Percentiles rank a stretch among this genome's conserved stretches.
phyloP scores from a whole-genome alignment of 139 green algal genomes.

The Asterochloris sp. region DNA sequence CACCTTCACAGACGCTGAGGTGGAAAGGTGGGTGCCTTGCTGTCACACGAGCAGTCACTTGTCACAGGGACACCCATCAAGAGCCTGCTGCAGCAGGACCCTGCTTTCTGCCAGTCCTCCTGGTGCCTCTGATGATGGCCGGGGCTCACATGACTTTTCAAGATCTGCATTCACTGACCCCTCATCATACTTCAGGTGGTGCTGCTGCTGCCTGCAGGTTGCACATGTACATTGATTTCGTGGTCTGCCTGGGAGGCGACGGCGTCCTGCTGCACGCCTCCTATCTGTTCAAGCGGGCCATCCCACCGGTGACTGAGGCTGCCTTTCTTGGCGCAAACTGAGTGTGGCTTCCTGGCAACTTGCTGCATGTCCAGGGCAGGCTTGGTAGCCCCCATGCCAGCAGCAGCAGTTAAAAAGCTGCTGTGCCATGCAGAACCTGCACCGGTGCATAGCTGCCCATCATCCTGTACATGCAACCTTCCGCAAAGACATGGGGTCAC shows the following conservation, averaged over 20 bases:
- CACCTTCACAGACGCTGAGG: conserved; percentile 50
- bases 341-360: neutral
- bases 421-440: too few relatives aligned
- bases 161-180: neutral
- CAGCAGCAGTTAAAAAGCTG: too few relatives aligned
- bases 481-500: too few relatives aligned
- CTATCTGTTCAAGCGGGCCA: conserved; percentile 68
- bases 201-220: conserved; percentile 29
- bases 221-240: conserved; percentile 86
- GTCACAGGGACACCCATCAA: too few relatives aligned
- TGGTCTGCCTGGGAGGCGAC: conserved; percentile 95
- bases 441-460: too few relatives aligned
- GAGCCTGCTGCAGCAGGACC: neutral
- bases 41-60: too few relatives aligned
- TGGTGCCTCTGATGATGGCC: too few relatives aligned
- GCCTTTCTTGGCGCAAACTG: neutral
- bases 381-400: too few relatives aligned
- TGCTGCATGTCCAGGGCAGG: too few relatives aligned
- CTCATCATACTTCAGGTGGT: neutral
- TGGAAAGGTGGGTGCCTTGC: conserved; percentile 28
- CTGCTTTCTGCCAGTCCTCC: neutral
- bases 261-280: conserved; percentile 93
- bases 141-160: neutral
- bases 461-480: too few relatives aligned
- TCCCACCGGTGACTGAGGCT: conserved; percentile 48